Base-by-base conservation (phyloP, 2,329 filamentous ascomycete genomes). In the Triangularia setosa region DNA sequence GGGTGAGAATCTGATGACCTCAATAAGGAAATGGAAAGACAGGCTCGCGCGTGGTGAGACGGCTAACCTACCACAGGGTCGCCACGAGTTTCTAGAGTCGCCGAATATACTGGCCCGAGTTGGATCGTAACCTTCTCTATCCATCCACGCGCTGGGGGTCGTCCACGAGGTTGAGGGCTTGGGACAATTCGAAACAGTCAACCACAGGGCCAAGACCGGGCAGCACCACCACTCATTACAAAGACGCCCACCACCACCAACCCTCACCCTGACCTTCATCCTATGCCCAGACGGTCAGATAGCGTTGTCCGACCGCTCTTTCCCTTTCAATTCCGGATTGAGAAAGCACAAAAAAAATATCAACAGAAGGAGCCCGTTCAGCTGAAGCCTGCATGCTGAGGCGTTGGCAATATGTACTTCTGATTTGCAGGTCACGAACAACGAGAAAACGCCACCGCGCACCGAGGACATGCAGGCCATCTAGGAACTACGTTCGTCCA, bases 151-250 rank as follows among this genome's bases (percentile, higher is more conserved):
- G 40, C 40, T 25, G 18, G 8, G 30, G 33, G 24, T 18, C 33
- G 40, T 48, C 30, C 28, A 58, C 40, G n/a, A 48, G 40, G 40
- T 48, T 48, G 40, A 48, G 40, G 40, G 40, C 25, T 53, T 60
- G 58, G 35, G 48, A 60, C 58, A 52, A 52, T 30, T 30, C 35
- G 58, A 60, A 60, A 60, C 58, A 44, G 40, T 60, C 21, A 30
- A 28, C 58, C 14, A 59, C 21, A 30, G 14, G 23, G 35, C 21
- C 35, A 53, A 33, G 21, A 16, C 23, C 33, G 30, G 27, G 12
- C 24, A 23, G 12, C 57, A 48, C 30, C 30, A 33, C 30, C 35
- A 21, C 40, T 12, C 18, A 44, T 48, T n/a, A 23, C 35, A 25
- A n/a, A 44, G 57, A 59, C 57, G 9, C 23, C 35, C 57, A 33